Percentiles rank a stretch among this genome's conserved stretches.
Evolutionary conservation across 495 filamentous ascomycete species (phyloP).

Genomic region (Aspergillus affinis): DNA sequence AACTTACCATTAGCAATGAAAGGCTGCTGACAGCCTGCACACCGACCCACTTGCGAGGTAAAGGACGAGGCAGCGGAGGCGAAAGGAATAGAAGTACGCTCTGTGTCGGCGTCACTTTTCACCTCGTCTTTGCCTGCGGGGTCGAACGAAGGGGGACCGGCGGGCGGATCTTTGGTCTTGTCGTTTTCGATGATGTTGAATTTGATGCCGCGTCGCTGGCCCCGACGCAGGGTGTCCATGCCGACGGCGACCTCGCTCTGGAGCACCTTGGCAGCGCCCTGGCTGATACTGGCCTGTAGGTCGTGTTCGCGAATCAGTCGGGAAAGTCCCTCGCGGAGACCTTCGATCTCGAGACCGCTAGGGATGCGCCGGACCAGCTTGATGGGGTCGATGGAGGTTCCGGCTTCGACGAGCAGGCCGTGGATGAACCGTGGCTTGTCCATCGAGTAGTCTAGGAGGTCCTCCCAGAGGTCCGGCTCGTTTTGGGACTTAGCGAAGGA

Average conservation of each 20-base stretch:
- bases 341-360: slow-evolving; percentile 85
- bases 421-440: slow-evolving; percentile 93
- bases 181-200: slow-evolving; percentile 67
- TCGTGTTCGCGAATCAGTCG: slow-evolving; percentile 91
- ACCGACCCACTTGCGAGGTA: slow-evolving; percentile 31
- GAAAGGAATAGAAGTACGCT: slow-evolving; percentile 17
- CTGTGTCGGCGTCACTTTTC: slow-evolving; percentile 18
- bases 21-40: slow-evolving; percentile 61
- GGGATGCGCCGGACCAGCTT: slow-evolving; percentile 88
- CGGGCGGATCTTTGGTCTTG: slow-evolving; percentile 1
- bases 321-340: slow-evolving; percentile 77
- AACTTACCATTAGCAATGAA: slow-evolving; percentile 53
- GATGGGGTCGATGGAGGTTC: slow-evolving; percentile 87
- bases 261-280: slow-evolving; percentile 83
- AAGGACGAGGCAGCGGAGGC: not conserved
- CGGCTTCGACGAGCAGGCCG: slow-evolving; percentile 88
- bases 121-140: slow-evolving; percentile 6
- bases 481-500: slow-evolving; percentile 90
- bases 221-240: slow-evolving; percentile 72
- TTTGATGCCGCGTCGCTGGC: slow-evolving; percentile 80
- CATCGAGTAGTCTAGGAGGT: slow-evolving; percentile 93
- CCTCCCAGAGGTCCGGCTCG: slow-evolving; percentile 89
- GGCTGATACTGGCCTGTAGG: slow-evolving; percentile 85
- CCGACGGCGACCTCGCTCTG: slow-evolving; percentile 81
- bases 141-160: not conserved